Conservation (phyloP, 345 rosid genomes). For the Murraya koenigii region DNA sequence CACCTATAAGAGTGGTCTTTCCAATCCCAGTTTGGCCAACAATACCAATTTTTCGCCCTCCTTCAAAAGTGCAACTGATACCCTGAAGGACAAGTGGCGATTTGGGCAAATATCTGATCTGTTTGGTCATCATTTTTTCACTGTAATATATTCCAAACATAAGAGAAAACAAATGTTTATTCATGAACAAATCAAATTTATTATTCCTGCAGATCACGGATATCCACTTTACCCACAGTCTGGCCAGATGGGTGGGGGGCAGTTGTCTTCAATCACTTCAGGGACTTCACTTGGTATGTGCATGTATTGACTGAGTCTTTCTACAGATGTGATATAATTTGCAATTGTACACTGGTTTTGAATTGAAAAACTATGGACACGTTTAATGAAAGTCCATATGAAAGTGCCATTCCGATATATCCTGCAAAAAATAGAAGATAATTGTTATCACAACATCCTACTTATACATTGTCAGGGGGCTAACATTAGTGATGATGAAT, state of each 20-base stretch:
- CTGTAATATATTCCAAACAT: background rate
- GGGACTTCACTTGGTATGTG: too few species aligned
- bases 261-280: conserved; percentile 61
- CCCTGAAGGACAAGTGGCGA: conserved; percentile 78
- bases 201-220: conserved; percentile 71
- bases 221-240: conserved; percentile 74
- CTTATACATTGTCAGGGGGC: too few species aligned
- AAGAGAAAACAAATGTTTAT: background rate
- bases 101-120: conserved; percentile 74
- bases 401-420: too few species aligned
- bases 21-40: conserved; percentile 98
- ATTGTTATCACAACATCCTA: too few species aligned
- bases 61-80: conserved; percentile 76
- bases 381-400: too few species aligned
- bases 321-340: too few species aligned
- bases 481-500: too few species aligned
- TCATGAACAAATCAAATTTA: background rate
- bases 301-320: too few species aligned
- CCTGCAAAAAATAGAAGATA: too few species aligned
- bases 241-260: conserved; percentile 83
- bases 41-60: conserved; percentile 91
- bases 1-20: conserved; percentile 87
- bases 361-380: too few species aligned
- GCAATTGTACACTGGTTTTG: too few species aligned
- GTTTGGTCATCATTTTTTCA: conserved; percentile 24